Base-by-base conservation (phyloP, 768 basidiomycete species). In the Pleurotus cornucopiae region DNA sequence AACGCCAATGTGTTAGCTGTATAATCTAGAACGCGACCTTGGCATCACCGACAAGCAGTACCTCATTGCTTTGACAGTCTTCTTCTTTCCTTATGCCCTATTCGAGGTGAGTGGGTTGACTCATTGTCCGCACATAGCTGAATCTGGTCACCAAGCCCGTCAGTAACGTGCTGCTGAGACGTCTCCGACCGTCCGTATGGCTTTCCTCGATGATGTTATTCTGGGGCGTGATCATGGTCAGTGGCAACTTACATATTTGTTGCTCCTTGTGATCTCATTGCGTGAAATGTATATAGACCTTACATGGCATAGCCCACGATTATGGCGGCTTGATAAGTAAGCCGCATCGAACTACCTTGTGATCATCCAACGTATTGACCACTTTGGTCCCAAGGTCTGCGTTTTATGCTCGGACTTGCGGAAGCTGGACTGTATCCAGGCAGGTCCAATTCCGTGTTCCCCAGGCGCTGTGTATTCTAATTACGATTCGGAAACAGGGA, bases 1-100 rank as follows among this genome's bases (percentile, higher is more conserved):
- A 41, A 4, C 52, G 30, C 30, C 30, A 34, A 34, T 34, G 41
- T 49, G 26, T 25, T 59, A 87, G 86, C 63, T 89, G 44, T 88
- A 88, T 58, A 67, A 76, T 55, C 71, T 89, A 57, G 80, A 79
- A 60, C 60, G 58, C 13, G 83, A 86, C 61, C 69, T 88, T 43
- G 70, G 80, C 30, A 81, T 88, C 23, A 77, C 75, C 5, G 82
- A 88, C 62, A 78, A 71, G 46, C 85, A 88, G 62, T 88, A 88
- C 64, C 73, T 88, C 26, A 74, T 86, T 53, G 84, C 85, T 3
- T 71, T 88, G 49, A 86, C 85, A 3, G 77, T 88, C 3, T 91
- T 91, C 74, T 91, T 89, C 71, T 85, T 89, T 56, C 84, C 84
- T 6, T 91, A 86, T 65, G 75, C 87, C 20, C 58, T 85, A 41